Percentiles rank a stretch among this genome's conserved stretches.
Conservation (phyloP, 305 asterid genomes). For the Rubia occidens region DNA sequence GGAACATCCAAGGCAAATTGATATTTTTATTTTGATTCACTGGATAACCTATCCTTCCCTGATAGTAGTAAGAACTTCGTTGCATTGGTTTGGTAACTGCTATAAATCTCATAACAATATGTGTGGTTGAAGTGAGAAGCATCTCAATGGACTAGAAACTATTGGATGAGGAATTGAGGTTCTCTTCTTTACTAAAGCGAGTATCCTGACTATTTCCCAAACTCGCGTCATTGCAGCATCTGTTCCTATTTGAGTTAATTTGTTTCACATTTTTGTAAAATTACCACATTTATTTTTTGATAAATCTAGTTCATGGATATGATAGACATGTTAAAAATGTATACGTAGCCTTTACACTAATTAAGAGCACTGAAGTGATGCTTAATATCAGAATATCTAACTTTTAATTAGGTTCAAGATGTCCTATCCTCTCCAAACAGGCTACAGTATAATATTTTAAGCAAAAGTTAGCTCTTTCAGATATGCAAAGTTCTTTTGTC, state of each 20-base stretch:
- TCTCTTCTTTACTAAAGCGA: neutral
- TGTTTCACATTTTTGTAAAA: neutral
- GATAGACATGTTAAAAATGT: neutral
- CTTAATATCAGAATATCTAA: neutral
- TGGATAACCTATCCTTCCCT: neutral
- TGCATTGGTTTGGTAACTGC: neutral
- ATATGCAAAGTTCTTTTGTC: neutral
- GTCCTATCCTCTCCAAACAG: neutral
- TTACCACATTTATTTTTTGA: neutral
- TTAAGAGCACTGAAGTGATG: neutral
- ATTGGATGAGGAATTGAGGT: neutral
- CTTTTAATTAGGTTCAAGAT: no score
- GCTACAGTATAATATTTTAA: neutral
- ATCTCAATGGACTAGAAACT: neutral
- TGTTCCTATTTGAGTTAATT: neutral
- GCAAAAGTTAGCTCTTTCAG: neutral
- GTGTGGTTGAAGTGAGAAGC: neutral
- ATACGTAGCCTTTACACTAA: neutral
- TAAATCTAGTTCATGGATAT: neutral
- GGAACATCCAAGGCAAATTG: neutral
- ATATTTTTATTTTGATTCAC: neutral
- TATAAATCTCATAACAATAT: neutral
- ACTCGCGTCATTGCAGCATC: neutral
- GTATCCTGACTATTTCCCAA: neutral
- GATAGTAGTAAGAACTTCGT: neutral